Evolutionary conservation across 306 rosid species (phyloP).

Genomic region (Dalbergia oliveri): DNA sequence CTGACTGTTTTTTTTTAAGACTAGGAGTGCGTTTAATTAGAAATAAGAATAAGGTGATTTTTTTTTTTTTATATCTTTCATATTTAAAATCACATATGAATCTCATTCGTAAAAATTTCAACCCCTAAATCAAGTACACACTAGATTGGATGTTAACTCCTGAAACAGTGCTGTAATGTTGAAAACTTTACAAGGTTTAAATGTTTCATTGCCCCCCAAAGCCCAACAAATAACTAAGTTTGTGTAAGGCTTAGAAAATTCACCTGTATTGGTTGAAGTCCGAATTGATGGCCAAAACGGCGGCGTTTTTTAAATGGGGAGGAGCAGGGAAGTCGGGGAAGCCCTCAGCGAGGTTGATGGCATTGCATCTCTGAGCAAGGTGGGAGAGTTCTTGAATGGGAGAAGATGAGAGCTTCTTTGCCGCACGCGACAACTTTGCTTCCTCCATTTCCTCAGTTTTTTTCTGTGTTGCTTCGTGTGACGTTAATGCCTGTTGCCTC

Average conservation of each 20-base stretch:
- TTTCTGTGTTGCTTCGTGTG: neutral
- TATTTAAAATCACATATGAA: too few relatives aligned
- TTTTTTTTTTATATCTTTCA: too few relatives aligned
- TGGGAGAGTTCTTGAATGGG: constrained; percentile 83
- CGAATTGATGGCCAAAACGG: constrained; percentile 78
- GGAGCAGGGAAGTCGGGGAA: constrained; percentile 92
- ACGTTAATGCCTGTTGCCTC: too few relatives aligned
- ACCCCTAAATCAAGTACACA: too few relatives aligned
- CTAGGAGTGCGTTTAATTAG: too few relatives aligned
- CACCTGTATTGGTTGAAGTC: constrained; percentile 89
- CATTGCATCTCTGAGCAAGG: constrained; percentile 77
- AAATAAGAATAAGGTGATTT: too few relatives aligned
- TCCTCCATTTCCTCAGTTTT: constrained; percentile 51
- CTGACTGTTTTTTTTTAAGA: too few relatives aligned
- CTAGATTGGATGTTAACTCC: too few relatives aligned
- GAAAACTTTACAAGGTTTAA: too few relatives aligned
- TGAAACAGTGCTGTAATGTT: too few relatives aligned
- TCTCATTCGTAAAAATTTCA: too few relatives aligned
- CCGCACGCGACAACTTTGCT: constrained; percentile 63
- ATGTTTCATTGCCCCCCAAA: too few relatives aligned
- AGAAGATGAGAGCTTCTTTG: constrained; percentile 71
- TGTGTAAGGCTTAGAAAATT: constrained; percentile 4
- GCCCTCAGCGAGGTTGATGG: constrained; percentile 93
- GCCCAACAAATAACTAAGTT: neutral
- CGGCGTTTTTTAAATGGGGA: constrained; percentile 66